Base-by-base conservation (phyloP, 2,329 filamentous ascomycete genomes). In the Ilyonectria destructans region DNA sequence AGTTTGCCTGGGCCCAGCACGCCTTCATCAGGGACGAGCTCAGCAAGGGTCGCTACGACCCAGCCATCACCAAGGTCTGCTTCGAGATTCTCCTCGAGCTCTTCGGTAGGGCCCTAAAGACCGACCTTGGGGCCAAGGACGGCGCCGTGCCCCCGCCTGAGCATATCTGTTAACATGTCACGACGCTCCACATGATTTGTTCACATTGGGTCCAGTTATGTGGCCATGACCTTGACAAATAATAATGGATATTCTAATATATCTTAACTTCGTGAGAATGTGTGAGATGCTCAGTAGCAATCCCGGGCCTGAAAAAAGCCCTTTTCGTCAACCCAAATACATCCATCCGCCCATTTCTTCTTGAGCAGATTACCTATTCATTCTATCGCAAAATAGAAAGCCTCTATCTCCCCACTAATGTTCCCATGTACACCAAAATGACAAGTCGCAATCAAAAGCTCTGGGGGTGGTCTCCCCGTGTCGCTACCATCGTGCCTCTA, bases 1-100 rank as follows among this genome's bases (percentile, higher is more conserved):
- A 98, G 83, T 90, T 93, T 71, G 93, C 94, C n/a, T 96, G 94
- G 90, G 95, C 95, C 4, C 95, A 97, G 81, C 95, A 97, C 84
- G 95, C 95, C 6, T 98, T 98, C 79, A 97, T 98, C 79, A 88
- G 95, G 19, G 95, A 98, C 77, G 95, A 98, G 84, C 85, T 96
- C 67, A 95, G 92, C 81, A 97, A 97, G 83, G 95, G 95, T n/a
- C 88, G 95, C 29, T 98, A 97, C 77, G 95, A 98, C 79, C 93
- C 95, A 1, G 94, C 93, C 21, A 87, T 98, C 65, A 90, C 91
- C 4, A 96, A 95, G 78, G 89, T 96, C 40, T 97, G 95, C 83
- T 97, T 97, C 78, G 93, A 97, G 85, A 92, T 98, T 80, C 82
- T 98, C 75, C 85, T 96, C 17, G 95, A 98, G 84, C 77, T 97